Percentiles rank a stretch among this genome's conserved stretches.
phyloP scores from a whole-genome alignment of 441 rosid species.

The Aquilaria agallochum region DNA sequence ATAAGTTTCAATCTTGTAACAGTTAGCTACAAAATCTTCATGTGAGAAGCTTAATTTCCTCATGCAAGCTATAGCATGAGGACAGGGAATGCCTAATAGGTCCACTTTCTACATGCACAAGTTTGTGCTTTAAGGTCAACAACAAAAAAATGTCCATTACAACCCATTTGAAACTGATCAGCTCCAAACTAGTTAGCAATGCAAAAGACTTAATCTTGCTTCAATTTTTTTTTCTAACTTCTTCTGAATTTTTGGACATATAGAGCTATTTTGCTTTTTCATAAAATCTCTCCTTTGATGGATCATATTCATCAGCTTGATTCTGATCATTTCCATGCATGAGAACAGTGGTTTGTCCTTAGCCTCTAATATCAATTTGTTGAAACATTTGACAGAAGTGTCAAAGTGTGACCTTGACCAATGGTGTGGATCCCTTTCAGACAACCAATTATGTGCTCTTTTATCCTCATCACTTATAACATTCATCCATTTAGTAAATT shows the following conservation, averaged over 20 bases:
- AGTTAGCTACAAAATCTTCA: too few species aligned
- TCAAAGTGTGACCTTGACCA: not conserved
- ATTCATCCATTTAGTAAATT: too few species aligned
- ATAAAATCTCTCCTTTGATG: not conserved
- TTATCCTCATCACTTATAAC: too few species aligned
- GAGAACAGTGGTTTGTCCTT: not conserved
- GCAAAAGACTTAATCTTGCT: not conserved
- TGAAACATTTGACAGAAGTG: too few species aligned
- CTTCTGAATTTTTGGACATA: not conserved
- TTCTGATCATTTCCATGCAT: not conserved
- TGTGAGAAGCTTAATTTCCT: not conserved
- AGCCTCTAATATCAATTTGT: too few species aligned
- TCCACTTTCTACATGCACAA: not conserved
- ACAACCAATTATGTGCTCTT: not conserved
- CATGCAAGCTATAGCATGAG: too few species aligned
- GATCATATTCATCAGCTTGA: not conserved
- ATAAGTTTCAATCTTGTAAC: too few species aligned
- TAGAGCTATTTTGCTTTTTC: not conserved
- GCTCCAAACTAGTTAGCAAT: not conserved
- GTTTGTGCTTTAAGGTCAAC: not conserved
- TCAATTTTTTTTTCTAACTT: not conserved
- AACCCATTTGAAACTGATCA: not conserved
- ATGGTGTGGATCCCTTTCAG: not conserved
- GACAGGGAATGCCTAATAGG: not conserved
- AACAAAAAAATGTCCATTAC: too few species aligned